Conservation (phyloP, 345 rosid genomes). For the Adansonia digitata region DNA sequence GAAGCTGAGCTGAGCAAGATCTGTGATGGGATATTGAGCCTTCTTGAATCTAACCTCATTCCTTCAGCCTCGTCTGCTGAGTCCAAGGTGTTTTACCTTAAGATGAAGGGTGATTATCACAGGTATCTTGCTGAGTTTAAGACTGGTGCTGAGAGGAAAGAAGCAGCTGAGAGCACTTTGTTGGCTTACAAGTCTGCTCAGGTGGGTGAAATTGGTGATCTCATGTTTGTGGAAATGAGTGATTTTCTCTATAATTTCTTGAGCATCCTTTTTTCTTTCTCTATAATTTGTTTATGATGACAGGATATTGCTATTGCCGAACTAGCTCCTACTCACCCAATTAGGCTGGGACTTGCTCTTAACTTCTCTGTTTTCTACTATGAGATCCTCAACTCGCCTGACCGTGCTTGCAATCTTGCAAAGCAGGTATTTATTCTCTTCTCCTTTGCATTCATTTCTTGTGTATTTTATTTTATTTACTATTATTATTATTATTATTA, state of each 20-base stretch:
- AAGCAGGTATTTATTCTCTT: conserved; percentile 53
- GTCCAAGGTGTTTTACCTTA: conserved; percentile 92
- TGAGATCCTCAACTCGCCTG: conserved; percentile 97
- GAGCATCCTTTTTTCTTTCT: not conserved
- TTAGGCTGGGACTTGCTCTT: conserved; percentile 93
- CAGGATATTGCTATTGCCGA: conserved; percentile 94
- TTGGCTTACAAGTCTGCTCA: conserved; percentile 96
- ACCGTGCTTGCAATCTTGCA: conserved; percentile 91
- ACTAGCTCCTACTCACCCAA: conserved; percentile 91
- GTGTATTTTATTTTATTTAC: too few relatives aligned
- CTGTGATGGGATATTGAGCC: conserved; percentile 78
- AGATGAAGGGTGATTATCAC: conserved; percentile 97
- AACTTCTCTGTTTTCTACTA: conserved; percentile 98
- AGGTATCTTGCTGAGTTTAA: conserved; percentile 95
- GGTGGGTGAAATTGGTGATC: conserved; percentile 31
- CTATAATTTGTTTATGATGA: conserved; percentile 8
- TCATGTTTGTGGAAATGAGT: not conserved
- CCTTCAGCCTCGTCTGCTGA: conserved; percentile 81
- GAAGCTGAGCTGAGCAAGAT: conserved; percentile 87
- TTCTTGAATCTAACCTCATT: conserved; percentile 84
- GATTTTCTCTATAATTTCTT: not conserved
- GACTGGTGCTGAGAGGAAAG: conserved; percentile 91
- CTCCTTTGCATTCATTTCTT: not conserved
- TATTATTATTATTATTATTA: too few relatives aligned
- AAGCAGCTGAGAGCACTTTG: conserved; percentile 95